Base-by-base conservation (phyloP, 176 grass and related monocot genomes). In the Triticum urartu region DNA sequence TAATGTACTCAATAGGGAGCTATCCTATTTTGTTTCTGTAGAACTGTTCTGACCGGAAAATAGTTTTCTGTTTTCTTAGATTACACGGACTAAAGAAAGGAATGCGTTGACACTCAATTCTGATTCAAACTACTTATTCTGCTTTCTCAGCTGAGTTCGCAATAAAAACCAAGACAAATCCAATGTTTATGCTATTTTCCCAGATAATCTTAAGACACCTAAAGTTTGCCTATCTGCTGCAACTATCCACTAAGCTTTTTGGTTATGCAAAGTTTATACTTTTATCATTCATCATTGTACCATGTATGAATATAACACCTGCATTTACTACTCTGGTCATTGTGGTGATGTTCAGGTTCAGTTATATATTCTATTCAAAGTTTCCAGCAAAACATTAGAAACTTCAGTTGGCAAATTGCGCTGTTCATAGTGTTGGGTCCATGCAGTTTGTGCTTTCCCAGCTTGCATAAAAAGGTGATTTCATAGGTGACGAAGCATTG, bases 21-120 rank as follows among this genome's bases (percentile, higher is more conserved):
- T 83, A 73, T 79, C 15, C 13, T 75, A 25, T 15, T 11, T 81
- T 70, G 65, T 74, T 36, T 79, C 68, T 52, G 22, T 39, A 69
- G 40, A 74, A 2, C 36, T 76, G 33, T 68, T 82, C 79, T 59
- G 3, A 33, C 67, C 59, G 28, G 21, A 36, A 36, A 42, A 18
- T 82, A 43, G 33, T 67, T 67, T 20, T 25, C 25, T 50, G 11
- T 56, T 63, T 67, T 30, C 9, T 42, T 39, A 48, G 6, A 50
- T 56, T 72, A 5, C 32, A 73, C 17, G 2, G 17, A 75, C 14
- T 52, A 54, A 73, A 81, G 39, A 45, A 85, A 76, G 18, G 26
- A 28, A 24, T 65, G 28, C 38, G 3, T 35, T 25, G 59, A 66
- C 18, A 30, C 12, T 14, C 11, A 18, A 54, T 52, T 67, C 17